A percentile compares a stretch with the other conserved stretches of the same genome.
These are phyloP conservation scores for Gamarada debralockiae DNA, from an alignment of 495 filamentous ascomycete genomes.

Conservation along the genomic window DNA sequence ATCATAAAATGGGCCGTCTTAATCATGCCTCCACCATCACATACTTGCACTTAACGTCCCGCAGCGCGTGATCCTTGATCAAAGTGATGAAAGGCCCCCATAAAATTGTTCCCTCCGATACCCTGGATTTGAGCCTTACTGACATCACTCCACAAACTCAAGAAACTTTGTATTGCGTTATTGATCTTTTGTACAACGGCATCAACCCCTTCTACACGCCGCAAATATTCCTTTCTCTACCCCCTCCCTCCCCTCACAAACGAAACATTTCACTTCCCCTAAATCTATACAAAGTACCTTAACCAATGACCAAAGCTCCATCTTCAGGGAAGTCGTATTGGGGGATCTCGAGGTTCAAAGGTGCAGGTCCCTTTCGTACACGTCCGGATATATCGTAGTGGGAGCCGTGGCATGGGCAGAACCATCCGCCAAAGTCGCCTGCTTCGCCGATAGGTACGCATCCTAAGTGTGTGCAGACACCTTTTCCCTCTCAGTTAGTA, in stretches of 20 bases:
- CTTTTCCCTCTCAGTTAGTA: constrained; percentile 38
- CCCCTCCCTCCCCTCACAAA: constrained; percentile 3
- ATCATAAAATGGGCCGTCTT: no score
- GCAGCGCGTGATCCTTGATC: no score
- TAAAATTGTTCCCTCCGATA: background rate
- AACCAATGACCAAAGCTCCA: constrained; percentile 77
- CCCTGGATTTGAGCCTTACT: background rate
- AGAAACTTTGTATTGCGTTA: constrained; percentile 10
- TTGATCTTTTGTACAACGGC: constrained; percentile 27
- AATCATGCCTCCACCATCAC: no score
- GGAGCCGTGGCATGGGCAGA: constrained; percentile 99
- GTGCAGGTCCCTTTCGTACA: constrained; percentile 91
- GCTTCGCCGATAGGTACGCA: constrained; percentile 99
- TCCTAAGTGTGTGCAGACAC: constrained; percentile 97
- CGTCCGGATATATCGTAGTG: constrained; percentile 99
- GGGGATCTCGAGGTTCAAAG: constrained; percentile 95
- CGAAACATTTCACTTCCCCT: constrained; percentile 7
- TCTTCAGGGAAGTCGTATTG: constrained; percentile 83
- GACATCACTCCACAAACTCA: background rate
- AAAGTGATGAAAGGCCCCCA: no score
- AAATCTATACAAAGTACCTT: constrained; percentile 26
- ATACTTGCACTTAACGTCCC: no score
- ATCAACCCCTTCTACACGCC: constrained; percentile 18
- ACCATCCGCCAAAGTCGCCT: constrained; percentile 98
- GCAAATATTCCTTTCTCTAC: constrained; percentile 12